Percentiles rank a stretch among this genome's conserved stretches.
Evolutionary conservation across 2,329 filamentous ascomycete species (phyloP).

Genomic region (Pestalotiopsis fici): DNA sequence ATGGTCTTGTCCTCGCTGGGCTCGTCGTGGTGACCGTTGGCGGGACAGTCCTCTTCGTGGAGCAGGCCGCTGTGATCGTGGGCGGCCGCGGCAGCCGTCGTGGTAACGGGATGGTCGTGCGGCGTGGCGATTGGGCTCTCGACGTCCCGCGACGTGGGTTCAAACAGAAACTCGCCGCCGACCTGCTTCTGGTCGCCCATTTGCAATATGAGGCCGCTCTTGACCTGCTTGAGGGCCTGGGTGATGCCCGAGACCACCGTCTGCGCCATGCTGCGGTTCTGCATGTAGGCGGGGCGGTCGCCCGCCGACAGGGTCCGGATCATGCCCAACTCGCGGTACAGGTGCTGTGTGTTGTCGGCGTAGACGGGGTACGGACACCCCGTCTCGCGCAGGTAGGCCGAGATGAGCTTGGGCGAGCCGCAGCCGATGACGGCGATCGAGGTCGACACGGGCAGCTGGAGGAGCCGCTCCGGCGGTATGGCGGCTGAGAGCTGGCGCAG

Average conservation of each 20-base stretch:
- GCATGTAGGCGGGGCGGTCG: constrained; percentile 63
- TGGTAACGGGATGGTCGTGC: constrained; percentile 15
- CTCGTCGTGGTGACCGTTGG: constrained; percentile 27
- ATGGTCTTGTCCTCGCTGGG: constrained; percentile 57
- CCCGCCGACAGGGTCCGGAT: constrained; percentile 63
- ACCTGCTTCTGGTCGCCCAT: constrained; percentile 69
- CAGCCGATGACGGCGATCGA: constrained; percentile 73
- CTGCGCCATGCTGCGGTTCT: constrained; percentile 49
- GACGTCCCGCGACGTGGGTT: constrained; percentile 44
- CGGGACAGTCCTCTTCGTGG: constrained; percentile 13
- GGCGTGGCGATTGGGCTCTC: constrained; percentile 47
- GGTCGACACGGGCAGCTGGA: constrained; percentile 54
- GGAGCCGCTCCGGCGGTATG: constrained; percentile 54
- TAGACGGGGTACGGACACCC: constrained; percentile 74
- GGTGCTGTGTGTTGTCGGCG: constrained; percentile 67
- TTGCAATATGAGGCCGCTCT: constrained; percentile 59
- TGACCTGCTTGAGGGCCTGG: constrained; percentile 61
- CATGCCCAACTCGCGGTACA: constrained; percentile 73
- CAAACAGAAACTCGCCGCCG: constrained; percentile 79
- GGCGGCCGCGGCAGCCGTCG: constrained; percentile 4
- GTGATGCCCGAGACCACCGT: constrained; percentile 52
- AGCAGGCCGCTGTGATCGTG: not conserved
- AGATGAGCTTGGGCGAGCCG: constrained; percentile 68
- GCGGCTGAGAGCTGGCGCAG: constrained; percentile 61
- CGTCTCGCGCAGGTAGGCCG: constrained; percentile 64